Percentiles rank a stretch among this genome's conserved stretches.
phyloP scores from a whole-genome alignment of 805 yeast species.

The Peterozyma xylosa region DNA sequence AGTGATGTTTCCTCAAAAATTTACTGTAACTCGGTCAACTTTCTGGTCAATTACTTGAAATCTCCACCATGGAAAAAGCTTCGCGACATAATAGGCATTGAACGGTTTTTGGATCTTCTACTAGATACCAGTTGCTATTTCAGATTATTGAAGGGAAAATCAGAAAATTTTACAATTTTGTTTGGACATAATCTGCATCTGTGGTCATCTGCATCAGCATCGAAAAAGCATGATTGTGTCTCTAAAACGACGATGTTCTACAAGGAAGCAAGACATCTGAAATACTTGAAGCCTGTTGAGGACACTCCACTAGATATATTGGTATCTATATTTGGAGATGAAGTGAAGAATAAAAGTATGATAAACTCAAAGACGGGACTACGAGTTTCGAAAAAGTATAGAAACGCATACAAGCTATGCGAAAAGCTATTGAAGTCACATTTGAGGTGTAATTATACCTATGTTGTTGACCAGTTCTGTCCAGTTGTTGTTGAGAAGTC shows the following conservation, averaged over 20 bases:
- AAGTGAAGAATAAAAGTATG: slow-evolving; percentile 6
- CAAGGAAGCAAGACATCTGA: slow-evolving; percentile 12
- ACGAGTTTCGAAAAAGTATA: slow-evolving; percentile 16
- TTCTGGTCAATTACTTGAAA: slow-evolving; percentile 33
- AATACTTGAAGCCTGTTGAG: slow-evolving; percentile 17
- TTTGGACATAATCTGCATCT: slow-evolving; percentile 15
- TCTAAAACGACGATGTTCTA: slow-evolving; percentile 18
- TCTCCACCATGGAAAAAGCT: slow-evolving; percentile 35
- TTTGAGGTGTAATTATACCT: slow-evolving; percentile 22
- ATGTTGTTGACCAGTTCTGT: slow-evolving; percentile 29
- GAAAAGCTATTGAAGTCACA: slow-evolving; percentile 25
- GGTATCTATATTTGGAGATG: slow-evolving; percentile 8
- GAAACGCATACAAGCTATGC: slow-evolving; percentile 14
- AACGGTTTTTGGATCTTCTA: slow-evolving; percentile 30
- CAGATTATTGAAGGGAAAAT: slow-evolving; percentile 7
- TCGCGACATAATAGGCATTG: slow-evolving; percentile 29
- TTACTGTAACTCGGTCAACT: slow-evolving; percentile 27
- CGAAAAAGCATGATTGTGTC: slow-evolving; percentile 3
- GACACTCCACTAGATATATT: slow-evolving; percentile 7
- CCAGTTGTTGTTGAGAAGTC: slow-evolving; percentile 22
- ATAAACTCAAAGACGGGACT: not conserved
- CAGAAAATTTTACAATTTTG: slow-evolving; percentile 15
- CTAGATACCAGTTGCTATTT: slow-evolving; percentile 26
- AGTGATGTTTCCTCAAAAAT: slow-evolving; percentile 18
- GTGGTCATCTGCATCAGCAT: too few species aligned